Evolutionary conservation across 2,329 filamentous ascomycete genomes (phyloP), one percentile per base, ranked within the genome.

Genomic region (Colletotrichum salicis): DNA sequence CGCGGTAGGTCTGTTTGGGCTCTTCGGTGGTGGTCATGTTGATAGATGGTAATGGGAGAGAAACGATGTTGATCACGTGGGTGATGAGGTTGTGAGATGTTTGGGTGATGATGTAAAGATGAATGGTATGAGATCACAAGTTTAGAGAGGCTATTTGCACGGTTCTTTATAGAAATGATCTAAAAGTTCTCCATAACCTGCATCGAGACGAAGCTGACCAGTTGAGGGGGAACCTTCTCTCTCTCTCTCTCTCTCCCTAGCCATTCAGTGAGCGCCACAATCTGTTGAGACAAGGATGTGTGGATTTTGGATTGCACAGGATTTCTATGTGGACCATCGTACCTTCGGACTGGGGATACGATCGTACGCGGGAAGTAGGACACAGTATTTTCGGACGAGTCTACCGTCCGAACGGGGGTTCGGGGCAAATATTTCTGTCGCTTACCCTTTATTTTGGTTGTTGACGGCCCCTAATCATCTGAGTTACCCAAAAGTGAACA

Each of bases 1-100:
- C 88, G 27, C 87, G 82, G 78, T 90, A 87, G 15, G 83, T 85
- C 73, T 82, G 54, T 29, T 64, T 64, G 2, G 45, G 54, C n/a
- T 70, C 66, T 45, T 70, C 55, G 29, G 55, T 3, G 11, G 15
- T 22, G n/a, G 54, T 33, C 70, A 72, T 71, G 31, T 3, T 62
- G 57, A 15, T 10, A 48, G 6, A 11, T 22, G 24, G 1, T 22
- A 29, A 33, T 29, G 33, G 11, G 10, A 7, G 12, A 22, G 19
- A 27, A 15, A 51, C 5, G 29, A 22, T 22, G 4, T 48, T 11
- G 19, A 11, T n/a, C 3, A 27, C 8, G 4, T 59, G 19, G 19
- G 19, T 35, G 12, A 19, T 61, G 19, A 24, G 41, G 19, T 8
- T 8, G 1, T 41, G 19, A 11, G 31, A 54, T 6, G 8, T 5